Conservation (phyloP, 305 asterid genomes). For the Caryopteris hybrid region DNA sequence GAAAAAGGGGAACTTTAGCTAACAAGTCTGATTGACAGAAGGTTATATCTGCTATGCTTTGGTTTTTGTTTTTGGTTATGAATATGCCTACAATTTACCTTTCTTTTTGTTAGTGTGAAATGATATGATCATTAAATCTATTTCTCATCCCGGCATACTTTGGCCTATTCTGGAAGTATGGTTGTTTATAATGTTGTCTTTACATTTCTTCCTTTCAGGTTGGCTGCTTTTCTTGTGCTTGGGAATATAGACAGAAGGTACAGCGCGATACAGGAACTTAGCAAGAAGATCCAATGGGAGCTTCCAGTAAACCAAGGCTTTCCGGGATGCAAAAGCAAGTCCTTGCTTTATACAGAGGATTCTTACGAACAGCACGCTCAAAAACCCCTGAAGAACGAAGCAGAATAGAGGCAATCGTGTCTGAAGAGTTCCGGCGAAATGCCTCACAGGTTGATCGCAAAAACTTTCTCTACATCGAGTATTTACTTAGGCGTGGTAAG, state of each 20-base stretch:
- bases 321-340: constrained; percentile 96
- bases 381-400: constrained; percentile 68
- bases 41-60: too few species aligned
- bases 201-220: neutral
- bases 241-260: neutral
- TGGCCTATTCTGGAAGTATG: neutral
- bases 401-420: constrained; percentile 59
- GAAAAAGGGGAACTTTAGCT: too few species aligned
- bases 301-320: constrained; percentile 52
- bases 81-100: too few species aligned
- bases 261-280: neutral
- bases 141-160: neutral
- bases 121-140: neutral
- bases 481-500: constrained; percentile 75
- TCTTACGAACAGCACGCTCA: constrained; percentile 69
- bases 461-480: constrained; percentile 70
- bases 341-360: constrained; percentile 75
- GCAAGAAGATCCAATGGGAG: constrained; percentile 48
- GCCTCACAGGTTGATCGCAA: constrained; percentile 72
- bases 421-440: constrained; percentile 68
- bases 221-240: neutral
- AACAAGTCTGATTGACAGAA: too few species aligned
- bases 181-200: neutral
- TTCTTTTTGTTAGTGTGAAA: neutral
- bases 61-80: too few species aligned